Evolutionary conservation across 331 rosid genomes (phyloP).

Genomic region (Erythrophleum ivorense): DNA sequence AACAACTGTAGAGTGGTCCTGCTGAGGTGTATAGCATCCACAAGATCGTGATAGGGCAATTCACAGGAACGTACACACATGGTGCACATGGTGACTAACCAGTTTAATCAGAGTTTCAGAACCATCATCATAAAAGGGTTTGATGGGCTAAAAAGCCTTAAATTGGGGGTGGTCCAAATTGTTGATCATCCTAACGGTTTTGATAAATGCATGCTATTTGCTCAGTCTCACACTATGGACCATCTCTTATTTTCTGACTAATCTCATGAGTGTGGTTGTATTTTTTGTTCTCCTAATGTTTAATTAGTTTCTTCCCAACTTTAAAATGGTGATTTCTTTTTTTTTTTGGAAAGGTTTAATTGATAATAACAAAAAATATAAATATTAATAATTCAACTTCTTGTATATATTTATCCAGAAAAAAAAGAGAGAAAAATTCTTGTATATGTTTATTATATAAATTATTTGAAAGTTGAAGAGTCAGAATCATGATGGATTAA

Average conservation of each 20-base stretch:
- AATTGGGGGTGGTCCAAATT: constrained; percentile 61
- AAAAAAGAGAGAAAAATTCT: too few species aligned
- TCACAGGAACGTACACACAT: constrained; percentile 38
- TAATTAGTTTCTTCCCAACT: not conserved
- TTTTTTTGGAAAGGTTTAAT: too few species aligned
- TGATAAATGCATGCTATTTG: constrained; percentile 38
- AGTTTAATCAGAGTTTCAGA: constrained; percentile 42
- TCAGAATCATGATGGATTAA: too few species aligned
- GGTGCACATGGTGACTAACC: constrained; percentile 61
- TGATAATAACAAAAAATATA: too few species aligned
- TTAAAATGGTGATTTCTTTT: too few species aligned
- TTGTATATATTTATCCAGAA: too few species aligned
- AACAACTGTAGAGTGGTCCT: constrained; percentile 48
- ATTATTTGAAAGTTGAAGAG: not conserved
- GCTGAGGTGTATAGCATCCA: constrained; percentile 45
- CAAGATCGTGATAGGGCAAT: constrained; percentile 49
- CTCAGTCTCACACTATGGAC: constrained; percentile 29
- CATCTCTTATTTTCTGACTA: constrained; percentile 12
- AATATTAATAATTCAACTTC: too few species aligned
- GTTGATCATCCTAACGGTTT: constrained; percentile 54
- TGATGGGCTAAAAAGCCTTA: constrained; percentile 45
- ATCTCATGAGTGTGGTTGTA: too few species aligned
- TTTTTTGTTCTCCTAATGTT: not conserved
- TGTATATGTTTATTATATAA: not conserved
- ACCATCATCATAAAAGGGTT: constrained; percentile 42